These are phyloP conservation scores for Aulographum hederae DNA, from an alignment of 2,329 filamentous ascomycete genomes.

Conservation along the genomic window DNA sequence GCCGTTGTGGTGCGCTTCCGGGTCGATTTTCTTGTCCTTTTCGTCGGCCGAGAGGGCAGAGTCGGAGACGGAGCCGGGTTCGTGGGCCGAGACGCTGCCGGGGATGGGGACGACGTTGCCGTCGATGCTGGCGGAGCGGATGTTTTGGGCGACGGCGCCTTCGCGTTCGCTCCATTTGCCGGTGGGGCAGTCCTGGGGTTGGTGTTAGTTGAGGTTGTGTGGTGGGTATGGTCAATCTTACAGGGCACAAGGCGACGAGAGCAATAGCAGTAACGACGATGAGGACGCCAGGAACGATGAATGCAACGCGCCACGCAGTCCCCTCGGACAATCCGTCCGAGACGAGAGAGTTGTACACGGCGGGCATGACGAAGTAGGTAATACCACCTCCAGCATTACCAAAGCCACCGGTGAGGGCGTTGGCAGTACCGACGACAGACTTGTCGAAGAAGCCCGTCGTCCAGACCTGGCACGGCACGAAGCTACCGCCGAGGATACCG, in stretches of 20 bases:
- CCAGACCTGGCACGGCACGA: constrained; percentile 84
- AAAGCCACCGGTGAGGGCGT: constrained; percentile 67
- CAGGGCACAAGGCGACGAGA: constrained; percentile 51
- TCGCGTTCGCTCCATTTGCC: constrained; percentile 65
- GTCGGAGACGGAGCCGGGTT: constrained; percentile 1
- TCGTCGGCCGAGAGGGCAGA: neutral
- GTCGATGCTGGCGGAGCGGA: neutral
- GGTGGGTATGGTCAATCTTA: too few relatives aligned
- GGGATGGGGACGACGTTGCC: constrained; percentile 1
- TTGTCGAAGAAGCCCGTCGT: constrained; percentile 87
- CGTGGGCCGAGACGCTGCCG: neutral
- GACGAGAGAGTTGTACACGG: constrained; percentile 64
- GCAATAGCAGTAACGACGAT: constrained; percentile 45
- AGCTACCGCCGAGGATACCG: constrained; percentile 58
- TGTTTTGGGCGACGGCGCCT: constrained; percentile 6
- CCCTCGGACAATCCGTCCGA: constrained; percentile 40
- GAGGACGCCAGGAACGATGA: constrained; percentile 66
- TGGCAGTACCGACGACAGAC: constrained; percentile 77
- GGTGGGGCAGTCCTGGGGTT: constrained; percentile 68
- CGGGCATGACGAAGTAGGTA: constrained; percentile 73
- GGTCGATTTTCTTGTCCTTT: constrained; percentile 15
- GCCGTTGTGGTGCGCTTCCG: constrained; percentile 33
- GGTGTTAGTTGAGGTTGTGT: too few relatives aligned
- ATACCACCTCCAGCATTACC: constrained; percentile 81
- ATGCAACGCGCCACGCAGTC: constrained; percentile 68